phyloP scores from a whole-genome alignment of 108 stramenopile species.

The Cyclostephanos invisitatus region DNA sequence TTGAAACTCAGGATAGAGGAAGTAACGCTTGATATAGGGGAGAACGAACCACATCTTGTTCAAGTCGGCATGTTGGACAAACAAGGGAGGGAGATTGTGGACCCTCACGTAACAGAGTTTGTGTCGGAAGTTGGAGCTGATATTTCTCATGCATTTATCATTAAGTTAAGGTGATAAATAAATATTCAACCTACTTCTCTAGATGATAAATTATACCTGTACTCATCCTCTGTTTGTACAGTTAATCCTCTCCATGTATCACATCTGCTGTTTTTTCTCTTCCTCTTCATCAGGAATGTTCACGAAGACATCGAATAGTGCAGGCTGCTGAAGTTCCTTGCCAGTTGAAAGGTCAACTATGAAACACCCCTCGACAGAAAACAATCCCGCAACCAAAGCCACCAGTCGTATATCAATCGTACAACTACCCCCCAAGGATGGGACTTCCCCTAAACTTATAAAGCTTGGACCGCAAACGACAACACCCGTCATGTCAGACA shows the following conservation, averaged over 20 bases:
- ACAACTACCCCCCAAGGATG: conserved; percentile 66
- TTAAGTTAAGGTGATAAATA: conserved; percentile 44
- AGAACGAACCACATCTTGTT: conserved; percentile 38
- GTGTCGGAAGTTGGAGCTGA: conserved; percentile 57
- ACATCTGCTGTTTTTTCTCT: conserved; percentile 23
- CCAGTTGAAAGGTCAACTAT: conserved; percentile 73
- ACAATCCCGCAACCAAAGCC: conserved; percentile 64
- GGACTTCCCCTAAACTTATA: conserved; percentile 60
- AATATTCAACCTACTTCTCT: background rate
- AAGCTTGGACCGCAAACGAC: conserved; percentile 73
- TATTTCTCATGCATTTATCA: conserved; percentile 47
- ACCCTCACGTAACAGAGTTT: conserved; percentile 67
- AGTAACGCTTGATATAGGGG: conserved; percentile 64
- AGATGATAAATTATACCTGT: background rate
- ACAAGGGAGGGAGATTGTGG: conserved; percentile 65
- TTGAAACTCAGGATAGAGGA: conserved; percentile 12
- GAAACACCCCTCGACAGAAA: conserved; percentile 66
- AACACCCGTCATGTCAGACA: conserved; percentile 73
- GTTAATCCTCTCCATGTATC: background rate
- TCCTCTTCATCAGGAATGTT: conserved; percentile 36
- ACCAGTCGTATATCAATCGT: conserved; percentile 56
- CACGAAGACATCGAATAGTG: conserved; percentile 74
- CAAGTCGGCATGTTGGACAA: conserved; percentile 68
- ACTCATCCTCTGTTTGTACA: background rate
- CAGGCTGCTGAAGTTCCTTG: conserved; percentile 68